Base-by-base conservation (phyloP, 768 basidiomycete genomes). In the Pleurotus salmoneostramineus region DNA sequence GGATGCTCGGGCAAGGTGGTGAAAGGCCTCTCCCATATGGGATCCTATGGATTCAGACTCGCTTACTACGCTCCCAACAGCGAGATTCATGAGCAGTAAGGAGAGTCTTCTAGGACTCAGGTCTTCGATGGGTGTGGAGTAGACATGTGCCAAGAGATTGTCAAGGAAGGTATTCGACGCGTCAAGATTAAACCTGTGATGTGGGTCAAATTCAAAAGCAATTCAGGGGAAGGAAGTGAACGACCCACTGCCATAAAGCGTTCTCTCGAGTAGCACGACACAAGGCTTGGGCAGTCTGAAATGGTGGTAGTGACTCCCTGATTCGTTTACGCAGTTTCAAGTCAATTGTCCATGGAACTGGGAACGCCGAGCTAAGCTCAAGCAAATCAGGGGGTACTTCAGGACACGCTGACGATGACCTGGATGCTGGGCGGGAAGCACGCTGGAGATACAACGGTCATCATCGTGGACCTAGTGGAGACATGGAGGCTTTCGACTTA, bases 21-120 rank as follows among this genome's bases (percentile, higher is more conserved):
- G 84, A 60, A 84, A 87, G 0, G 83, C 75, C 63, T 87, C 85
- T 32, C 84, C 85, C 44, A 81, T 73, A 11, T 84, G 69, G n/a
- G 80, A 77, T 40, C 83, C 83, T 56, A 81, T 72, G 17, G 80
- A 80, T 31, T 77, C 72, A 54, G 74, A 78, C 7, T 88, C 76
- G 70, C 89, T 87, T 40, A 88, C 87, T 12, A 87, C 75, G 14
- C 83, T 83, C 21, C 88, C 88, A 49, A 89, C 85, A 31, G 88
- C 84, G 58, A 90, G 80, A 64, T 89, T 80, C 79, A 89, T 87
- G 61, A 88, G 75, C 36, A 89, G 73, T 10, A 89, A 75, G 3
- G 87, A 84, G 5, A 89, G 77, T 43, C 87, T 76, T 63, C 88
- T 76, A 44, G 88, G 87, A 62, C 83, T 82, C 54, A 88, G 74